These are phyloP conservation scores for Mortierella polycephala DNA, from an alignment of 371 early-diverging fungal genomes.

Conservation along the genomic window DNA sequence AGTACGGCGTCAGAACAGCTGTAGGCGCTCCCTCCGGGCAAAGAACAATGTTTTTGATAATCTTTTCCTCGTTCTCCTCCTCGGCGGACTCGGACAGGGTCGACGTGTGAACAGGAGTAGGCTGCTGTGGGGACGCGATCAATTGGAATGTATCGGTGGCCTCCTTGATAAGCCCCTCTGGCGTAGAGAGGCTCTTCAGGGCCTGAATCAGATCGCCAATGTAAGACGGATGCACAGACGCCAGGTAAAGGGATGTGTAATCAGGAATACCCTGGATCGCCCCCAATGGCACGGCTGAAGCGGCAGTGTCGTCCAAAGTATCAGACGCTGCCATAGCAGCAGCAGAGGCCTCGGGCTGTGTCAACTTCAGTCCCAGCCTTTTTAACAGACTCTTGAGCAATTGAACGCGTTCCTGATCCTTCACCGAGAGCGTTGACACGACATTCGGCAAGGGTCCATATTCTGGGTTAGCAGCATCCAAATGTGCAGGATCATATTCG, in stretches of 20 bases:
- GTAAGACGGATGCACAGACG: slow-evolving; percentile 55
- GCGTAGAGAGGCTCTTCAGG: slow-evolving; percentile 28
- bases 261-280: slow-evolving; percentile 56
- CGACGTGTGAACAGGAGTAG: slow-evolving; percentile 22
- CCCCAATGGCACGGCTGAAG: slow-evolving; percentile 35
- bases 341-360: slow-evolving; percentile 9
- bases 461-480: slow-evolving; percentile 55
- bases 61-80: slow-evolving; percentile 35
- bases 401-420: slow-evolving; percentile 59
- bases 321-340: neutral
- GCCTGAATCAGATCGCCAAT: slow-evolving; percentile 30
- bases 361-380: slow-evolving; percentile 64
- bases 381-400: slow-evolving; percentile 62
- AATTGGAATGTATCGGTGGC: slow-evolving; percentile 57
- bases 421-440: slow-evolving; percentile 55
- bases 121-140: slow-evolving; percentile 26
- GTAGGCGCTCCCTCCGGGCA: slow-evolving; percentile 42
- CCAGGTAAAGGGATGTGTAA: slow-evolving; percentile 67
- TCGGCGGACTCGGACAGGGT: slow-evolving; percentile 14
- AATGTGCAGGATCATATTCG: slow-evolving; percentile 72
- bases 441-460: slow-evolving; percentile 54
- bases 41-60: slow-evolving; percentile 42
- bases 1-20: slow-evolving; percentile 56
- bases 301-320: slow-evolving; percentile 4
- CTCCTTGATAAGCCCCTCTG: slow-evolving; percentile 47